A percentile compares a stretch with the other conserved stretches of the same genome.
phyloP scores from a whole-genome alignment of 2,329 filamentous ascomycete genomes.

The Aspergillus latus region DNA sequence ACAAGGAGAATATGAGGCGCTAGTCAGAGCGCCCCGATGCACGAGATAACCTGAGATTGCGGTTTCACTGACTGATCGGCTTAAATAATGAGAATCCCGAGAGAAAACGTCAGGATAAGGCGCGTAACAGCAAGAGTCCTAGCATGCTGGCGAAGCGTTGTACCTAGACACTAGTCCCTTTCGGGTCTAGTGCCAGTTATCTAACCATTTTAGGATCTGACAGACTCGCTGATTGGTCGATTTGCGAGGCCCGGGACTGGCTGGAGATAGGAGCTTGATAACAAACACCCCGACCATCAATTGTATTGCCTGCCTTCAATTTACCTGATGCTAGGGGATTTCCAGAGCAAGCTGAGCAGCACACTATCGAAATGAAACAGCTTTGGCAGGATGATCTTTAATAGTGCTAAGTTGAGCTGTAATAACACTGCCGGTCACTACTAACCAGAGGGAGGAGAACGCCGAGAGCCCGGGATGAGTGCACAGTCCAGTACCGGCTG shows the following conservation, averaged over 20 bases:
- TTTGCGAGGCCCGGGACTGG: slow-evolving; percentile 1
- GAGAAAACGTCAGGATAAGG: slow-evolving; percentile 7
- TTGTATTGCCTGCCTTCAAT: background rate
- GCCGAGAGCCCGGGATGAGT: background rate
- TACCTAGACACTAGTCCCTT: slow-evolving; percentile 1
- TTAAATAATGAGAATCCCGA: slow-evolving; percentile 18
- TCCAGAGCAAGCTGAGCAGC: background rate
- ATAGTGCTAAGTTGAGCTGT: background rate
- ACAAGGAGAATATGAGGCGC: background rate
- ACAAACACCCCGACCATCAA: background rate
- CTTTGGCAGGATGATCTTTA: background rate
- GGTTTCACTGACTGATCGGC: slow-evolving; percentile 17
- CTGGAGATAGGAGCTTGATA: slow-evolving; percentile 10
- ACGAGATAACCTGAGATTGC: slow-evolving; percentile 15
- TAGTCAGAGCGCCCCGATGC: background rate
- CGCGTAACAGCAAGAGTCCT: background rate
- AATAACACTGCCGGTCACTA: background rate
- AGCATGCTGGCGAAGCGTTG: background rate
- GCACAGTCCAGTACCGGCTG: background rate
- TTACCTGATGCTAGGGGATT: background rate
- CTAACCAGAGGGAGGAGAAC: background rate
- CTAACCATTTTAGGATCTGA: background rate
- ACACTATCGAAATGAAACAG: background rate
- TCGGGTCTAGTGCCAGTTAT: background rate
- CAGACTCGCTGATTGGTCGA: slow-evolving; percentile 8